These are phyloP conservation scores for Ceratocystis cacaofunesta DNA, from an alignment of 2,329 filamentous ascomycete species.

Conservation along the genomic window DNA sequence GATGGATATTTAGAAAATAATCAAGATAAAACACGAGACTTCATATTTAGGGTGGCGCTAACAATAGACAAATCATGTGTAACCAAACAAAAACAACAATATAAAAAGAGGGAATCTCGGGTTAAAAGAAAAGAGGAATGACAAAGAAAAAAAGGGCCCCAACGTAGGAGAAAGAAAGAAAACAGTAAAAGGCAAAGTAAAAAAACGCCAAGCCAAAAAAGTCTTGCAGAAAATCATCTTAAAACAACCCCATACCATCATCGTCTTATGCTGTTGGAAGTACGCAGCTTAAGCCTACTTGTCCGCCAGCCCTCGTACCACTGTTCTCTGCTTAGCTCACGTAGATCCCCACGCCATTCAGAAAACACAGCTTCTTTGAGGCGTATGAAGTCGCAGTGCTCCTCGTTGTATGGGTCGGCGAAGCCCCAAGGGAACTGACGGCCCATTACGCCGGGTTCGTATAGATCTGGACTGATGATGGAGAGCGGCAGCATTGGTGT, in stretches of 20 bases:
- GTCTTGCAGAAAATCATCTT: not conserved
- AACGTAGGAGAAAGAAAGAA: slow-evolving; percentile 12
- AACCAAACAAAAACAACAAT: not conserved
- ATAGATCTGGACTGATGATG: slow-evolving; percentile 84
- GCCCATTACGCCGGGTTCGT: slow-evolving; percentile 65
- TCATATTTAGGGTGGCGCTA: not conserved
- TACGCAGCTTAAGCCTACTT: slow-evolving; percentile 44
- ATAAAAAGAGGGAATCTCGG: not conserved
- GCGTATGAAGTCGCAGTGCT: slow-evolving; percentile 86
- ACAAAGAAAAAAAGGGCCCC: slow-evolving; percentile 1
- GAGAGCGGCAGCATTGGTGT: slow-evolving; percentile 71
- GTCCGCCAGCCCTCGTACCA: slow-evolving; percentile 97
- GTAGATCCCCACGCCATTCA: slow-evolving; percentile 83
- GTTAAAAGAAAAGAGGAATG: not conserved
- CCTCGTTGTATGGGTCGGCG: slow-evolving; percentile 77
- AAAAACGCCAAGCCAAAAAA: not conserved
- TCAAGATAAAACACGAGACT: slow-evolving; percentile 9
- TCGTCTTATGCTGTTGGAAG: slow-evolving; percentile 27
- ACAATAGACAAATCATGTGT: not conserved
- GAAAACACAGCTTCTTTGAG: slow-evolving; percentile 84
- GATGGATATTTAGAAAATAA: not conserved
- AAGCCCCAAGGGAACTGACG: slow-evolving; percentile 94
- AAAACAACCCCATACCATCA: slow-evolving; percentile 17
- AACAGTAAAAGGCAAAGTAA: not conserved
- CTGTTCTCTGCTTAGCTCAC: slow-evolving; percentile 75